Evolutionary conservation across 805 yeast genomes (phyloP), one percentile per base, ranked within the genome.

Genomic region (Limtongozyma cylindracea): DNA sequence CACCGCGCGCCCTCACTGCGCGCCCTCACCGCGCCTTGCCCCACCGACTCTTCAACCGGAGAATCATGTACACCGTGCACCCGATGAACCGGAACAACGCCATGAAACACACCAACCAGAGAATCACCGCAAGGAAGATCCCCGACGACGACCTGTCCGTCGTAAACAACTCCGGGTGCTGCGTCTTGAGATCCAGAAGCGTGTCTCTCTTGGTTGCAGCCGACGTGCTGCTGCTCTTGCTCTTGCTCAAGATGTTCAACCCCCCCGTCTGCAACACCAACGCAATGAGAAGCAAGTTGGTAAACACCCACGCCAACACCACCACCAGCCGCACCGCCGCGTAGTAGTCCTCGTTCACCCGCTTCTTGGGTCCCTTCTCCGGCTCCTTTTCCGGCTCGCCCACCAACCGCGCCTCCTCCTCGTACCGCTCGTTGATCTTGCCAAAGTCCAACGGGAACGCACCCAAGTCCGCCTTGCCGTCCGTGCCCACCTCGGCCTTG

Each of bases 41-140:
- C n/a, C n/a, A n/a, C n/a, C n/a, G n/a, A n/a, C n/a, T n/a, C n/a
- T n/a, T n/a, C n/a, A 45, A 34, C 28, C 56, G 41, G 27, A 41
- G 45, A 10, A 48, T 23, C 39, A 65, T 48, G 37, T 62, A 65
- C 11, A 47, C 24, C 8, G 48, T 27, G 31, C 68, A 56, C 6
- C 74, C 74, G 21, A 58, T 28, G 27, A 65, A 51, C 19, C 72
- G 38, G 42, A 66, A 53, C 7, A 56, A 38, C 1, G 73, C 69
- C 48, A 66, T 45, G 20, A 62, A 55, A 2, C 72, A 71, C 19
- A 62, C 70, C 19, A 60, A 39, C 70, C 72, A 63, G 26, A 65
- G 50, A 26, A 66, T 45, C 12, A 64, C 62, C 10, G 62, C 54
- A 35, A 53, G 50, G 30, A 46, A 53, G 3, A 58, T 45, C 16